Conservation (phyloP, 805 yeast genomes). For the Sugiyamaella smithiae region DNA sequence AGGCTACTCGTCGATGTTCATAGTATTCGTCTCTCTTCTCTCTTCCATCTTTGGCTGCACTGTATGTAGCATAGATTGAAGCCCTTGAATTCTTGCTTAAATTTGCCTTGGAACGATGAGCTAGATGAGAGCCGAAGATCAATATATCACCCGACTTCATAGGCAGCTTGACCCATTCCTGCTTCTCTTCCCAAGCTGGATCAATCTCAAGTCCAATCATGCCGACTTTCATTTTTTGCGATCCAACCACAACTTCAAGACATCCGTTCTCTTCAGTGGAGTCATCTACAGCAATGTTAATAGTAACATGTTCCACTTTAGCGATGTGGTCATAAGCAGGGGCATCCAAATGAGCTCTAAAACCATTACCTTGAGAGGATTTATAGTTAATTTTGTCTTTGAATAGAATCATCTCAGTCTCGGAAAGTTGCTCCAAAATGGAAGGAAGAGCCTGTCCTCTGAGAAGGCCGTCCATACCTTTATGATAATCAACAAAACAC, state of each 20-base stretch:
- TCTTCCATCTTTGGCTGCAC: slow-evolving; percentile 12
- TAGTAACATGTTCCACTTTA: slow-evolving; percentile 15
- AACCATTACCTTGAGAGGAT: slow-evolving; percentile 16
- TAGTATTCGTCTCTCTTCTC: slow-evolving; percentile 13
- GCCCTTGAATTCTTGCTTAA: slow-evolving; percentile 10
- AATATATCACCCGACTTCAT: slow-evolving; percentile 15
- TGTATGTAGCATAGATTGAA: slow-evolving; percentile 17
- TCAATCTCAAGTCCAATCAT: slow-evolving; percentile 1
- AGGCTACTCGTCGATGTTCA: slow-evolving; percentile 12
- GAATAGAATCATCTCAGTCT: slow-evolving; percentile 16
- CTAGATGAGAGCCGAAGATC: slow-evolving; percentile 18
- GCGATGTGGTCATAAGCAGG: slow-evolving; percentile 20
- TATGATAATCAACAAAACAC: slow-evolving; percentile 15
- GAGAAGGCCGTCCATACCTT: slow-evolving; percentile 3
- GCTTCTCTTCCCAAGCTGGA: slow-evolving; percentile 16
- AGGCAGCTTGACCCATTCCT: slow-evolving; percentile 16
- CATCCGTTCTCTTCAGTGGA: slow-evolving; percentile 19
- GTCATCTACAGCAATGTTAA: slow-evolving; percentile 18
- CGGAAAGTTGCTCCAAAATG: slow-evolving; percentile 16
- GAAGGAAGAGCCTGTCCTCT: slow-evolving; percentile 12
- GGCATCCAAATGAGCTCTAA: slow-evolving; percentile 19
- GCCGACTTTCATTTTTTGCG: slow-evolving; percentile 14
- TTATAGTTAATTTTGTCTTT: slow-evolving; percentile 21
- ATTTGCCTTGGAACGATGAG: slow-evolving; percentile 16
- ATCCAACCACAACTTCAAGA: slow-evolving; percentile 16